phyloP scores from a whole-genome alignment of 2,329 filamentous ascomycete species.

The Graphilbum fragrans region DNA sequence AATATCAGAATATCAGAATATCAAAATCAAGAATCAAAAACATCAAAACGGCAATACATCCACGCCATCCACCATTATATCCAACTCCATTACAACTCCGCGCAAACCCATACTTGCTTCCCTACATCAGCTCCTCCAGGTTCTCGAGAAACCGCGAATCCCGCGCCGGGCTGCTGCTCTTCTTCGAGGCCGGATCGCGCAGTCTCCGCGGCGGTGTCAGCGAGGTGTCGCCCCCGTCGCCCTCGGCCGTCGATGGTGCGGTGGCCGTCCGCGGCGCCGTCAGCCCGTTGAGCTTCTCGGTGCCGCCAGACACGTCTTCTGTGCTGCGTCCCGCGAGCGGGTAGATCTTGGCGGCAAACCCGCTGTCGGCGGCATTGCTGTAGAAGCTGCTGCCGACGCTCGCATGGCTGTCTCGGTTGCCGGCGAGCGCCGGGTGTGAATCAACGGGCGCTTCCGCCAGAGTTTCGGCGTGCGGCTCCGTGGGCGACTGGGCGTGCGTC shows the following conservation, averaged over 20 bases:
- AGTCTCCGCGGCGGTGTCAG: conserved; percentile 10
- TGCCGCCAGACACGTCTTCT: background rate
- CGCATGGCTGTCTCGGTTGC: background rate
- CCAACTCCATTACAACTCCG: background rate
- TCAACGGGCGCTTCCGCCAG: no score
- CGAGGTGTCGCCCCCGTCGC: conserved; percentile 14
- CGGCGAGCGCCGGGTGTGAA: no score
- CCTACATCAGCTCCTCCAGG: conserved; percentile 17
- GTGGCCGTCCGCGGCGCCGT: background rate
- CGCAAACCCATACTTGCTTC: background rate
- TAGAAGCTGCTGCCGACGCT: background rate
- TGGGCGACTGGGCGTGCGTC: no score
- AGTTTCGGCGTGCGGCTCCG: no score
- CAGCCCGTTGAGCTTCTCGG: background rate
- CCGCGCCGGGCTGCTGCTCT: conserved; percentile 28
- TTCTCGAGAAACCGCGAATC: conserved; percentile 40
- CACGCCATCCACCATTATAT: background rate
- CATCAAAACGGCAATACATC: background rate
- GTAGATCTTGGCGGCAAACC: background rate
- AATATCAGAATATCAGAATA: background rate
- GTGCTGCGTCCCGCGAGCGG: background rate
- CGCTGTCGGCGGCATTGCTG: background rate
- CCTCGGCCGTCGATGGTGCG: conserved; percentile 4
- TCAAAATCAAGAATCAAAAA: background rate
- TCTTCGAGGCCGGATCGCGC: conserved; percentile 14